phyloP scores from a whole-genome alignment of 352 stramenopile genomes.

The Phytophthora podocarpi region DNA sequence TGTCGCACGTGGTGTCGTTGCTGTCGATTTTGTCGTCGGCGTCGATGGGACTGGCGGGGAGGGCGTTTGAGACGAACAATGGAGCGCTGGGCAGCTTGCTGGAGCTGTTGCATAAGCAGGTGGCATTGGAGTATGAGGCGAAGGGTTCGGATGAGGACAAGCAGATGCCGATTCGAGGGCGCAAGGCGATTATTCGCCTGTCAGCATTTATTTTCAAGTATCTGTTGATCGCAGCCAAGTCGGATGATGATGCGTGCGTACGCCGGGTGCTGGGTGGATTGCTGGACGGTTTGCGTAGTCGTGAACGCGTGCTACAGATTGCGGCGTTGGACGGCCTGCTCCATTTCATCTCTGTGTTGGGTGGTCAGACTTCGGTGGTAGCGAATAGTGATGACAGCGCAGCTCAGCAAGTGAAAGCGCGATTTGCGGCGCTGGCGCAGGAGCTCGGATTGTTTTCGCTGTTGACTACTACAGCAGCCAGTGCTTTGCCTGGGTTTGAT shows the following conservation, averaged over 20 bases:
- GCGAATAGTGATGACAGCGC: conserved; percentile 22
- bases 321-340: conserved; percentile 74
- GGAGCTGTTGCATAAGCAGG: conserved; percentile 54
- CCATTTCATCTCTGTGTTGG: conserved; percentile 68
- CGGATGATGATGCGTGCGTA: conserved; percentile 48
- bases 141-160: conserved; percentile 2
- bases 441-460: conserved; percentile 82
- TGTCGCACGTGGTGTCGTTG: conserved; percentile 55
- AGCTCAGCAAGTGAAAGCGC: conserved; percentile 34
- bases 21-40: conserved; percentile 63
- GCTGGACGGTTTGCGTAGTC: conserved; percentile 75
- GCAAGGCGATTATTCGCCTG: conserved; percentile 76
- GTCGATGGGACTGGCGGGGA: conserved; percentile 53
- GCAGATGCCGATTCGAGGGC: conserved; percentile 42
- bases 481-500: conserved; percentile 42
- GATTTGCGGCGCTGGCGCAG: conserved; percentile 64
- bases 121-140: conserved; percentile 57
- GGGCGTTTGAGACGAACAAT: conserved; percentile 32
- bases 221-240: conserved; percentile 53
- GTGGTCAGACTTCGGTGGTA: conserved; percentile 16
- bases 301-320: conserved; percentile 67
- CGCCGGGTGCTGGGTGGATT: conserved; percentile 62
- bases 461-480: conserved; percentile 62
- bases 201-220: conserved; percentile 81
- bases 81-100: conserved; percentile 25